These are phyloP conservation scores for Rhododendron ovatum DNA, from an alignment of 148 eudicot species.

Conservation along the genomic window DNA sequence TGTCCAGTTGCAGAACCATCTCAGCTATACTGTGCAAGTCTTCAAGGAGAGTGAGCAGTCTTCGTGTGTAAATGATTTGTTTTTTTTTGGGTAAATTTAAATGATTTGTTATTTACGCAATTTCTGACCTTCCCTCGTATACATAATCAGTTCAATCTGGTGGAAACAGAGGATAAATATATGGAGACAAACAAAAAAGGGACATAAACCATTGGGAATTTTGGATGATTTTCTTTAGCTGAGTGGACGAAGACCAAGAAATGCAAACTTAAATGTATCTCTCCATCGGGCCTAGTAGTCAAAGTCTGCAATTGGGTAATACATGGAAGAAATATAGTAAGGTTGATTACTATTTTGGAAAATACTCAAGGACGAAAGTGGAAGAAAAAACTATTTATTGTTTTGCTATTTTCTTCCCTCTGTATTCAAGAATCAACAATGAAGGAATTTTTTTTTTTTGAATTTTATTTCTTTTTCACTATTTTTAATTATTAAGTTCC, in stretches of 20 bases:
- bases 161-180: background rate
- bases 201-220: background rate
- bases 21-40: too few relatives aligned
- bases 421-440: too few relatives aligned
- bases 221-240: background rate
- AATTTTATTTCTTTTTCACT: too few relatives aligned
- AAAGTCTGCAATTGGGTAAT: background rate
- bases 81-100: too few relatives aligned
- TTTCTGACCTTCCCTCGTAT: background rate
- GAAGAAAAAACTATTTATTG: too few relatives aligned
- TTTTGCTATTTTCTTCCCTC: too few relatives aligned
- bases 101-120: background rate
- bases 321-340: background rate
- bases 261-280: background rate
- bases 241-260: background rate
- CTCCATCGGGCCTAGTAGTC: background rate
- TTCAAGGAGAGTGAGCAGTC: background rate
- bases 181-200: background rate
- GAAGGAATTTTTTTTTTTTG: too few relatives aligned
- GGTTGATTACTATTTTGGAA: too few relatives aligned
- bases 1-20: too few relatives aligned
- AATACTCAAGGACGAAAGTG: too few relatives aligned
- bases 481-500: too few relatives aligned
- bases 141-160: background rate
- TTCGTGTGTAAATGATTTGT: background rate